Conservation (phyloP, 192 early-diverging fungal species). For the Coemansia sp. region DNA sequence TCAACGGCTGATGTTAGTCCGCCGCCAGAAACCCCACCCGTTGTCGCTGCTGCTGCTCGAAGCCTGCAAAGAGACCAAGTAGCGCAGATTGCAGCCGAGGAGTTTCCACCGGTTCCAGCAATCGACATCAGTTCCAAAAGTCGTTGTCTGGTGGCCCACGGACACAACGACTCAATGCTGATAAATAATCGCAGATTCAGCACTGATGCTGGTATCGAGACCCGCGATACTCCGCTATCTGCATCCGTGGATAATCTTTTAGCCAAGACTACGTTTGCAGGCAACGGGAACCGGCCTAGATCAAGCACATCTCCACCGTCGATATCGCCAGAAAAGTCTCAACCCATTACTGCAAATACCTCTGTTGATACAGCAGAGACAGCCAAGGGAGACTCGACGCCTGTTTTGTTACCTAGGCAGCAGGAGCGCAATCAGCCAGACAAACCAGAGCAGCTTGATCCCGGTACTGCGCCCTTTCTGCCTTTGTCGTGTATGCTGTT, state of each 20-base stretch:
- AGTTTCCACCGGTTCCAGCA: slow-evolving; percentile 9
- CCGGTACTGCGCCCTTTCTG: not conserved
- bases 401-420: not conserved
- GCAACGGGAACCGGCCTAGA: not conserved
- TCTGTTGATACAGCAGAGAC: slow-evolving; percentile 7
- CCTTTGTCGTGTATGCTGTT: not conserved
- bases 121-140: not conserved
- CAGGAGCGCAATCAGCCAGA: not conserved
- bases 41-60: not conserved
- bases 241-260: not conserved
- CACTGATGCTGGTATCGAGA: not conserved
- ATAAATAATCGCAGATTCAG: slow-evolving; percentile 14
- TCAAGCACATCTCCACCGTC: slow-evolving; percentile 13
- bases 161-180: slow-evolving; percentile 23
- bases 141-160: not conserved
- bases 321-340: slow-evolving; percentile 30
- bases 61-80: not conserved
- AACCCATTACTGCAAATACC: slow-evolving; percentile 6
- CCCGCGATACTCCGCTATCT: not conserved
- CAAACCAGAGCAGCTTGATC: not conserved
- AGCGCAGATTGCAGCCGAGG: slow-evolving; percentile 6
- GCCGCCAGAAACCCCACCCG: not conserved
- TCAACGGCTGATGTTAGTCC: slow-evolving; percentile 8
- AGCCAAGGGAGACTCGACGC: slow-evolving; percentile 7
- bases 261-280: not conserved